These are phyloP conservation scores for Rhizopogon sp. DNA, from an alignment of 768 basidiomycete species.

Conservation along the genomic window DNA sequence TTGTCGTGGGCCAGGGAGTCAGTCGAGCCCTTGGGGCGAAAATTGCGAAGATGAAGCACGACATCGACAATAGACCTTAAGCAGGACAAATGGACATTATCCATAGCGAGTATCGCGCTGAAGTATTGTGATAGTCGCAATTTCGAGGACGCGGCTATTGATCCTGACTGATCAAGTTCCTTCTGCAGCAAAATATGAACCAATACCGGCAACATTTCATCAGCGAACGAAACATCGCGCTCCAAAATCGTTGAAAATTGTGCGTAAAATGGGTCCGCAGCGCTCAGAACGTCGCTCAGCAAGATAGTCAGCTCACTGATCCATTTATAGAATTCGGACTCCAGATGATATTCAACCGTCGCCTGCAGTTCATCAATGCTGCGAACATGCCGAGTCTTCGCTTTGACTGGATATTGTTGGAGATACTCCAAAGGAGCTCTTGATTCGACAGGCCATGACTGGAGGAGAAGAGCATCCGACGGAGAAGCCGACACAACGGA, in stretches of 20 bases:
- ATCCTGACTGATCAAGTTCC: slow-evolving; percentile 11
- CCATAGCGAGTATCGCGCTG: slow-evolving; percentile 19
- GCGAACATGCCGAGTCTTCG: slow-evolving; percentile 25
- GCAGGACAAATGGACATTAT: slow-evolving; percentile 37
- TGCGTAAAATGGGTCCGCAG: slow-evolving; percentile 57
- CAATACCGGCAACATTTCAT: slow-evolving; percentile 66
- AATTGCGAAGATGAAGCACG: slow-evolving; percentile 77
- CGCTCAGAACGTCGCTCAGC: slow-evolving; percentile 54
- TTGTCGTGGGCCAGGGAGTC: slow-evolving; percentile 55
- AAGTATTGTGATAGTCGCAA: slow-evolving; percentile 19
- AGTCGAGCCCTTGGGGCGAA: slow-evolving; percentile 32
- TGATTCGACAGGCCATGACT: slow-evolving; percentile 35
- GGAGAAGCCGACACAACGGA: slow-evolving; percentile 40
- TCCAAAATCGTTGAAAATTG: slow-evolving; percentile 59
- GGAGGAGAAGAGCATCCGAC: slow-evolving; percentile 22
- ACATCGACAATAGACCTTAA: slow-evolving; percentile 62
- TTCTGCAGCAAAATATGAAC: slow-evolving; percentile 60
- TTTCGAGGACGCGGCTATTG: slow-evolving; percentile 5
- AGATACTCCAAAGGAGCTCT: slow-evolving; percentile 45
- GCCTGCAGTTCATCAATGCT: slow-evolving; percentile 33
- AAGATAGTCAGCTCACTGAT: slow-evolving; percentile 51
- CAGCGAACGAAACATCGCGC: slow-evolving; percentile 52
- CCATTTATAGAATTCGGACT: slow-evolving; percentile 57
- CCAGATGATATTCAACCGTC: slow-evolving; percentile 28
- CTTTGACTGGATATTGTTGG: slow-evolving; percentile 35